Conservation (phyloP, 2,329 filamentous ascomycete species). For the Talaromyces sp. region DNA sequence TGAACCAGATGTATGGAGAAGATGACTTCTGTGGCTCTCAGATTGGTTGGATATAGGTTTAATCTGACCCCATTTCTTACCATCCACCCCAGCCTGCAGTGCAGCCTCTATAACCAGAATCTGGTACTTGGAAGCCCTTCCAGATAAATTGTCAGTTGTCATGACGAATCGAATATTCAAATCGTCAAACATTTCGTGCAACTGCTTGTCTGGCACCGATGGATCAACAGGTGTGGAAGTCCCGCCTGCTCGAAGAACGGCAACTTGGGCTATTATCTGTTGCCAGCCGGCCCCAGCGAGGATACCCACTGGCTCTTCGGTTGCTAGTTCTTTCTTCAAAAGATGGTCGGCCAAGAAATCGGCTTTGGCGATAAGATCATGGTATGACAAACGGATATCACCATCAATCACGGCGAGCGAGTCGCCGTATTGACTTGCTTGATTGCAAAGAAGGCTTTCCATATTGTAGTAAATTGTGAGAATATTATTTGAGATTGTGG, state of each 20-base stretch:
- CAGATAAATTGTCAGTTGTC: not conserved
- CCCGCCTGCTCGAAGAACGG: slow-evolving; percentile 26
- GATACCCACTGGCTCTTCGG: slow-evolving; percentile 24
- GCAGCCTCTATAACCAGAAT: no score
- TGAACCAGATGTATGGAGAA: slow-evolving; percentile 27
- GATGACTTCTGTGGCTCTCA: slow-evolving; percentile 14
- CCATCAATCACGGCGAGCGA: no score
- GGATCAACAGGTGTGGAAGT: slow-evolving; percentile 27
- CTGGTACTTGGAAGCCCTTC: no score
- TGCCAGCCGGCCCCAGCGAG: slow-evolving; percentile 18
- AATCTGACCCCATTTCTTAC: no score
- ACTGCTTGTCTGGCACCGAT: slow-evolving; percentile 19
- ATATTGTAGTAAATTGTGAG: no score
- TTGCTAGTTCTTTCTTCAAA: not conserved
- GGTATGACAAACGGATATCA: no score
- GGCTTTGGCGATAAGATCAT: no score
- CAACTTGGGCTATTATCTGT: slow-evolving; percentile 26
- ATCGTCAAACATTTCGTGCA: slow-evolving; percentile 14
- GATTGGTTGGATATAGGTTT: no score
- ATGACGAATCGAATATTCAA: slow-evolving; percentile 14
- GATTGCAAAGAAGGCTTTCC: no score
- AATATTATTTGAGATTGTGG: no score
- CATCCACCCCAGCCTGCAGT: no score
- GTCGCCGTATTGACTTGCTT: no score
- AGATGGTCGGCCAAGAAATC: not conserved